phyloP scores from a whole-genome alignment of 306 rosid species.

The Pueraria montana region DNA sequence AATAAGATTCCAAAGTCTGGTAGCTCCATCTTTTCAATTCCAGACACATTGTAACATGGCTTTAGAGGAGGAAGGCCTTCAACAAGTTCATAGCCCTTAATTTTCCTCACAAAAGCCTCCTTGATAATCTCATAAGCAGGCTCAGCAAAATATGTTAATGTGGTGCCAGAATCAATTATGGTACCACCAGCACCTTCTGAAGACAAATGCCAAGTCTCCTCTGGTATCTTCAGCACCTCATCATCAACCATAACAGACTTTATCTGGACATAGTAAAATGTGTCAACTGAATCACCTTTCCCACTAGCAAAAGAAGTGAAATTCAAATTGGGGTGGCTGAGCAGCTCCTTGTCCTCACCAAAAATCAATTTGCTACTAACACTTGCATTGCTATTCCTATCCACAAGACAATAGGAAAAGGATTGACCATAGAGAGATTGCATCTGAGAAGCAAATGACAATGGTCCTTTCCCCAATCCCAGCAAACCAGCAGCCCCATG shows the following conservation, averaged over 20 bases:
- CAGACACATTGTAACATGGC: slow-evolving; percentile 96
- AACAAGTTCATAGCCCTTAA: slow-evolving; percentile 66
- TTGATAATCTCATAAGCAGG: slow-evolving; percentile 80
- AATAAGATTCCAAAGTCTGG: slow-evolving; percentile 84
- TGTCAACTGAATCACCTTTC: slow-evolving; percentile 77
- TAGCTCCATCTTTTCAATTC: slow-evolving; percentile 73
- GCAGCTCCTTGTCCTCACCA: slow-evolving; percentile 78
- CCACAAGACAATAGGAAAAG: slow-evolving; percentile 95
- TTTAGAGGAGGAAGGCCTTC: slow-evolving; percentile 73
- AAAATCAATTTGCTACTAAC: slow-evolving; percentile 90
- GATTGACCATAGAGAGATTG: slow-evolving; percentile 93
- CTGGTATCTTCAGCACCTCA: slow-evolving; percentile 72
- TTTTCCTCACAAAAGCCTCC: slow-evolving; percentile 70
- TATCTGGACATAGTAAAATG: slow-evolving; percentile 86
- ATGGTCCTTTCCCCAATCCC: slow-evolving; percentile 92
- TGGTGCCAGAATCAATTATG: slow-evolving; percentile 95
- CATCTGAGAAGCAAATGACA: slow-evolving; percentile 95
- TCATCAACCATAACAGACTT: slow-evolving; percentile 79
- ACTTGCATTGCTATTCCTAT: slow-evolving; percentile 77
- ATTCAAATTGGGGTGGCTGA: slow-evolving; percentile 73
- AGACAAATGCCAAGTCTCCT: slow-evolving; percentile 76
- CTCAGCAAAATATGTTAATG: slow-evolving; percentile 90
- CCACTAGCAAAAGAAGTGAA: slow-evolving; percentile 82
- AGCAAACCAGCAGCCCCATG: slow-evolving; percentile 96
- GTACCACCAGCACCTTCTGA: slow-evolving; percentile 88